These are phyloP conservation scores for Monilinia fructigena DNA, from an alignment of 2,329 filamentous ascomycete genomes.

Conservation along the genomic window DNA sequence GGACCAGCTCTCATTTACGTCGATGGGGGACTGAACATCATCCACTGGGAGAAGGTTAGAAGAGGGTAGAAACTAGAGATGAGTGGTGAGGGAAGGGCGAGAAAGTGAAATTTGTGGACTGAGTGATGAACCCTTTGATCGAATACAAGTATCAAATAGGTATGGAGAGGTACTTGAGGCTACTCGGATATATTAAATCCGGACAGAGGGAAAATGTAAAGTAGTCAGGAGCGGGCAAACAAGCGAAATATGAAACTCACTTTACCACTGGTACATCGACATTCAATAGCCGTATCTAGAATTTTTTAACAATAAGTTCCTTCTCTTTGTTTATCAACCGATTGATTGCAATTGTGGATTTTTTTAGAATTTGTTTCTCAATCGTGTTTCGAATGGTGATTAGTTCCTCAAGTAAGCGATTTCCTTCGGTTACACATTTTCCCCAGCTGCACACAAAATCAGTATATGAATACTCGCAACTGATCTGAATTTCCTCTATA, in stretches of 20 bases:
- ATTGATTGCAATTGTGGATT: conserved; percentile 28
- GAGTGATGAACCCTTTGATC: not conserved
- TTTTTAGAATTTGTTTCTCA: conserved; percentile 44
- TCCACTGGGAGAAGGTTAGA: conserved; percentile 65
- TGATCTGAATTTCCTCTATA: not conserved
- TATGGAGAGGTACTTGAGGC: too few species aligned
- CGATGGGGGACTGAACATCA: conserved; percentile 61
- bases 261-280: conserved; percentile 65
- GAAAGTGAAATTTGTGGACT: not conserved
- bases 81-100: not conserved
- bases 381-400: conserved; percentile 48
- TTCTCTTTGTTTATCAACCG: conserved; percentile 39
- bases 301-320: conserved; percentile 53
- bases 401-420: conserved; percentile 39
- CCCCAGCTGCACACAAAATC: conserved; percentile 10
- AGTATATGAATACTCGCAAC: not conserved
- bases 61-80: not conserved
- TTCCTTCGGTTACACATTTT: conserved; percentile 29
- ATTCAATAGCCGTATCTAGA: conserved; percentile 57
- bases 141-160: not conserved
- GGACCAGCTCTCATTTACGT: conserved; percentile 64
- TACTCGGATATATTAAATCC: conserved; percentile 52
- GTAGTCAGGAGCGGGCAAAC: conserved; percentile 68
- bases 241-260: conserved; percentile 41
- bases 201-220: conserved; percentile 56